Percentiles rank a stretch among this genome's conserved stretches.
These are phyloP conservation scores for Vanderwaltozyma yarrowii DNA, from an alignment of 805 yeast genomes.

Conservation along the genomic window DNA sequence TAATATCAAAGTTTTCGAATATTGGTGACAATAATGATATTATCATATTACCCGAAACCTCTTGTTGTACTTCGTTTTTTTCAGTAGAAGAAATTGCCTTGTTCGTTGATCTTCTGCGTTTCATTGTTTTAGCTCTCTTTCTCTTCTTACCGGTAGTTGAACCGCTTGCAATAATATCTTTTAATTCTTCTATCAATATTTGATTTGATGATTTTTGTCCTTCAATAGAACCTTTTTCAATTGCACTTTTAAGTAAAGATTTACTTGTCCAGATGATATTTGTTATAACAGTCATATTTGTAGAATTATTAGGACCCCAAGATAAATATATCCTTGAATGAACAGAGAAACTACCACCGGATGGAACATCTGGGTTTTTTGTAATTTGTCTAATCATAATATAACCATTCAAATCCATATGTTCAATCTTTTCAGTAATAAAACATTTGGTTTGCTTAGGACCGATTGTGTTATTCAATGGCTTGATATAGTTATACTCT, in stretches of 20 bases:
- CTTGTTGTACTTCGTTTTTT: neutral
- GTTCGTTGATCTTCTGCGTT: slow-evolving; percentile 1
- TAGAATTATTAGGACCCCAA: slow-evolving; percentile 53
- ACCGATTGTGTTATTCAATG: slow-evolving; percentile 53
- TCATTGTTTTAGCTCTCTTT: slow-evolving; percentile 1
- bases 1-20: slow-evolving; percentile 11
- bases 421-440: slow-evolving; percentile 45
- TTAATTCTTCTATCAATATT: slow-evolving; percentile 35
- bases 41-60: neutral
- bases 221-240: slow-evolving; percentile 64
- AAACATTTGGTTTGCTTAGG: slow-evolving; percentile 63
- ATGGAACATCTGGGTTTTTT: slow-evolving; percentile 65
- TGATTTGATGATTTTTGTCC: slow-evolving; percentile 57
- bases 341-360: slow-evolving; percentile 59
- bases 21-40: slow-evolving; percentile 2
- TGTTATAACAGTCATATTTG: slow-evolving; percentile 46
- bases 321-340: slow-evolving; percentile 46
- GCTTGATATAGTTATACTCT: slow-evolving; percentile 46
- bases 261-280: slow-evolving; percentile 62
- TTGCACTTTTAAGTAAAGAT: slow-evolving; percentile 66
- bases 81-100: neutral
- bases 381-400: slow-evolving; percentile 43
- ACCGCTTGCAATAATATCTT: slow-evolving; percentile 22
- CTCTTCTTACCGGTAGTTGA: slow-evolving; percentile 4
- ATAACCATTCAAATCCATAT: slow-evolving; percentile 34